These are phyloP conservation scores for Magnaporthiopsis poae DNA, from an alignment of 2,329 filamentous ascomycete species.

Conservation along the genomic window DNA sequence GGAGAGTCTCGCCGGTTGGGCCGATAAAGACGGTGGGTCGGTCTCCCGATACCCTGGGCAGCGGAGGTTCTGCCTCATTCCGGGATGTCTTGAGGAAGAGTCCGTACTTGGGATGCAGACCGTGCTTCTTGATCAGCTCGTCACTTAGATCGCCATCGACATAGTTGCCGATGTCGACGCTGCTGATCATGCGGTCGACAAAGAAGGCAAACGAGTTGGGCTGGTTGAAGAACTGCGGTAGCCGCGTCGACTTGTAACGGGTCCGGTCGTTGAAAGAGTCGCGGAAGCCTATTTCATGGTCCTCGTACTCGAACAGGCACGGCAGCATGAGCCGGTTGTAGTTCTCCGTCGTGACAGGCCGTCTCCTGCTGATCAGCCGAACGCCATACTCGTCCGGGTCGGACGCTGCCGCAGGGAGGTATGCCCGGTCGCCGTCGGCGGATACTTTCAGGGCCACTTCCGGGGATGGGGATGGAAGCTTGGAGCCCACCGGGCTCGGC, in stretches of 20 bases:
- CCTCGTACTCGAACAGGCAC: constrained; percentile 36
- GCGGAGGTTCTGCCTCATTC: constrained; percentile 33
- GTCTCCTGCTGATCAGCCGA: constrained; percentile 32
- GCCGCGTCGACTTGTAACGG: constrained; percentile 30
- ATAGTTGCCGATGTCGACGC: constrained; percentile 42
- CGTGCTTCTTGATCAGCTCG: constrained; percentile 37
- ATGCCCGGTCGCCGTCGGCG: constrained; percentile 16
- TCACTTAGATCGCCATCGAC: constrained; percentile 41
- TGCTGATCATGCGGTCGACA: constrained; percentile 42
- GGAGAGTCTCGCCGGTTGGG: constrained; percentile 36
- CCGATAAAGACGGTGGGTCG: constrained; percentile 41
- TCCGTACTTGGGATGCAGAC: constrained; percentile 44
- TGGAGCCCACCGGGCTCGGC: constrained; percentile 12
- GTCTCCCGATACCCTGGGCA: constrained; percentile 32
- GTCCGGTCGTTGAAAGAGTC: constrained; percentile 48
- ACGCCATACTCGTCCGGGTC: constrained; percentile 45
- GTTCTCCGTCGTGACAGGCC: constrained; percentile 27
- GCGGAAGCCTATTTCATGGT: constrained; percentile 49
- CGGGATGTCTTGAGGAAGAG: constrained; percentile 39
- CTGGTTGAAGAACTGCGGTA: constrained; percentile 33
- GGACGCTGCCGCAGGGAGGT: constrained; percentile 28
- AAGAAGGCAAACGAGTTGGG: constrained; percentile 46
- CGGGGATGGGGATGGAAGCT: constrained; percentile 12
- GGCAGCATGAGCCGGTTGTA: constrained; percentile 47
- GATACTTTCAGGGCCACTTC: constrained; percentile 15